These are phyloP conservation scores for Aspergillus pseudoviridinutans DNA, from an alignment of 2,329 filamentous ascomycete species.

Conservation along the genomic window DNA sequence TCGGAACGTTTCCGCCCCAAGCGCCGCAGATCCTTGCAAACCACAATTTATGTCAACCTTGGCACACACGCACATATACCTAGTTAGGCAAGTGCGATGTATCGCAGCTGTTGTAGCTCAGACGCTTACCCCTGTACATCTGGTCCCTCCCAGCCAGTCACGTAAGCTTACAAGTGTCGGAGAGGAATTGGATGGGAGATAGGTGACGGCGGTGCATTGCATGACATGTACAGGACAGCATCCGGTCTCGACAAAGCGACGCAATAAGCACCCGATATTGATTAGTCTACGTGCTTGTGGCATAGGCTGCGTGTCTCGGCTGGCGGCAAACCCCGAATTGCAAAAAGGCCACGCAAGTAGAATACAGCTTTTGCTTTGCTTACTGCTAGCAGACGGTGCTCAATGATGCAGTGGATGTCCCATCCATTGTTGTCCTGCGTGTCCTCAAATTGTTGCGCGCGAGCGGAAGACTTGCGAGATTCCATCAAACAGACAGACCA, in stretches of 20 bases:
- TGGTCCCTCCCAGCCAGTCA: not conserved
- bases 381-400: not conserved
- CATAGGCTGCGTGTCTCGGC: not conserved
- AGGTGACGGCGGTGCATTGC: not conserved
- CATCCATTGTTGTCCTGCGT: not conserved
- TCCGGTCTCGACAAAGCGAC: not conserved
- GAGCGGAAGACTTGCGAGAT: not conserved
- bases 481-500: not conserved
- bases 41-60: not conserved
- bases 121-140: not conserved
- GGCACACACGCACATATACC: not conserved
- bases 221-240: not conserved
- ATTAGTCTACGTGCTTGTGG: not conserved
- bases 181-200: not conserved
- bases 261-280: not conserved
- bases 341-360: not conserved
- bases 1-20: not conserved
- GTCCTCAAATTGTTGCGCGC: too few relatives aligned
- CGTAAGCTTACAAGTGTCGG: not conserved
- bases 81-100: not conserved
- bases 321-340: not conserved
- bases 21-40: not conserved
- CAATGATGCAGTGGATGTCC: not conserved
- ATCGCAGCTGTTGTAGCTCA: not conserved
- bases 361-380: not conserved